Percentiles rank a stretch among this genome's conserved stretches.
Evolutionary conservation across 2,329 filamentous ascomycete genomes (phyloP).

Genomic region (Ophiostoma montium): DNA sequence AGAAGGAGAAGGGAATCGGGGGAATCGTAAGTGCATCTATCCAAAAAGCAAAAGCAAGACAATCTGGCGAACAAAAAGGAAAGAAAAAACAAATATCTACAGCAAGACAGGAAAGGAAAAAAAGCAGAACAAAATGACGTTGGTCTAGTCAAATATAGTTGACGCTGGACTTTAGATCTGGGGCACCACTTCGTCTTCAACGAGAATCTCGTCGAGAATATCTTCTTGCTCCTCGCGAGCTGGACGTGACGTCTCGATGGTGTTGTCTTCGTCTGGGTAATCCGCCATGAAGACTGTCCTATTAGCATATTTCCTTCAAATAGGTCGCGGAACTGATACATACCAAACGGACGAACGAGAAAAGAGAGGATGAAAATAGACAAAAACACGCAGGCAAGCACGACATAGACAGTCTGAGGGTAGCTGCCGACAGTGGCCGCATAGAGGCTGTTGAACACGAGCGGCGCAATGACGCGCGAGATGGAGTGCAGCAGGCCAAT

Average conservation of each 20-base stretch:
- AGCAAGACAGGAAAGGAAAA: neutral
- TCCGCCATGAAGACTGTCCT: constrained; percentile 2
- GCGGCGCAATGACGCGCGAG: constrained; percentile 62
- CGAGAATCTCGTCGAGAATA: constrained; percentile 9
- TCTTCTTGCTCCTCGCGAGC: constrained; percentile 2
- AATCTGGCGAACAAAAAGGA: neutral
- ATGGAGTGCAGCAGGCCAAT: constrained; percentile 75
- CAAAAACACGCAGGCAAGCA: constrained; percentile 52
- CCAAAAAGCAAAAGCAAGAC: neutral
- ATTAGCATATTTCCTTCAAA: neutral
- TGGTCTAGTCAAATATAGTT: neutral
- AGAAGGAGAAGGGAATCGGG: neutral
- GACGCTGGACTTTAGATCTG: constrained; percentile 9
- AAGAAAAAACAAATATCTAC: neutral
- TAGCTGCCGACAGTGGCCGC: constrained; percentile 64
- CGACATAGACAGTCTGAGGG: constrained; percentile 71
- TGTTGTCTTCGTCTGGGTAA: neutral
- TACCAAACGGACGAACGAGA: constrained; percentile 50
- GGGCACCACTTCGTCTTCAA: constrained; percentile 15
- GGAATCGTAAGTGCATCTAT: neutral
- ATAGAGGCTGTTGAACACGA: constrained; percentile 78
- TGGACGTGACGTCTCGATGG: neutral
- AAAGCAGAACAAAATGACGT: neutral
- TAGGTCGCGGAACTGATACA: constrained; percentile 37
- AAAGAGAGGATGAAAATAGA: constrained; percentile 52